Evolutionary conservation across 2,329 filamentous ascomycete species (phyloP), one percentile per base, ranked within the genome.

Genomic region (Madurella mycetomatis): DNA sequence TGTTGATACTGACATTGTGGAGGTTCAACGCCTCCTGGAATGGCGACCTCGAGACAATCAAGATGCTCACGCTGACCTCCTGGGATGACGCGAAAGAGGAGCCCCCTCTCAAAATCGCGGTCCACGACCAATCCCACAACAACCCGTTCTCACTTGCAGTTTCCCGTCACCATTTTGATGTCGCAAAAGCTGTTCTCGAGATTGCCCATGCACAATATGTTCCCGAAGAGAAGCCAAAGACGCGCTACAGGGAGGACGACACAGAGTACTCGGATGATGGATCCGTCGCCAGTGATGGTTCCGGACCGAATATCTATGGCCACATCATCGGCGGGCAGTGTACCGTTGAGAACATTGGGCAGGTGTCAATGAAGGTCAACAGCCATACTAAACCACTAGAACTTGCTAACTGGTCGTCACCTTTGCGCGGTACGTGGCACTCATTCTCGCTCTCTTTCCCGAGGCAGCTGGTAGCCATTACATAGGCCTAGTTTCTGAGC

Each of bases 281-380:
- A 9, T 58, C 55, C 17, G 42, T 49, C 7, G 45, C 68, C n/a
- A 69, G 66, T 3, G 68, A 71, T 1, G 71, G 69, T 1, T 67
- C 69, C 4, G 70, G 73, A 42, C 74, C 75, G 16, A 71, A 72
- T 7, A 75, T 83, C 41, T 72, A 75, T 46, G 72, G 71, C 15
- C 78, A 85, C 55, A 73, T 84, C 41, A 72, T 90, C 30, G 80
- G 86, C 60, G 81, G 86, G 12, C 75, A 79, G 37, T 89, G 88
- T 66, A 94, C 89, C 0, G 80, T 92, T 49, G 87, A 94, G 15
- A 83, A 90, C 61, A 77, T 94, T 54, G 87, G 87, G 0, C 80
- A 88, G 59, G 75, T 87, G 4, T 82, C 81, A 0, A 84, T 80
- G 64, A 77, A 86, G 52, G 86, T 90, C 55, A 84, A 88, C 65